Base-by-base conservation (phyloP, 108 stramenopile species). In the Craspedostauros australis region DNA sequence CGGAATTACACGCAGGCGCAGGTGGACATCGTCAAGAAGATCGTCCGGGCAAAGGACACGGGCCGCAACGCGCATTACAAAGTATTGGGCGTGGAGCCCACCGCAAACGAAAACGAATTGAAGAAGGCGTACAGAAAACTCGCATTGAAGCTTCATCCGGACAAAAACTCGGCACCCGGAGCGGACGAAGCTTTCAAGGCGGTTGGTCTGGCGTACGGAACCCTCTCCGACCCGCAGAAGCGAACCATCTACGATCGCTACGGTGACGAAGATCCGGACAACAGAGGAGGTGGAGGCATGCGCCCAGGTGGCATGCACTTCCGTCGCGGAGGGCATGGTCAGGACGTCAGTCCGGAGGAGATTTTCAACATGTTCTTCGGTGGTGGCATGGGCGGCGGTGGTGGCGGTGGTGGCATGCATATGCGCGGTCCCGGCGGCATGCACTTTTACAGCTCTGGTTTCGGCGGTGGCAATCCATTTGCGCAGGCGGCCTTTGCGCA, bases 311-410 rank as follows among this genome's bases (percentile, higher is more conserved):
- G 65, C 47, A 61, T 46, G 55, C n/a, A n/a, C n/a, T n/a, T n/a
- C n/a, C 46, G 55, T 38, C 46, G 65, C 31, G 66, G 73, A 39
- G 55, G 60, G 15, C 73, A 43, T 34, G 64, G 84, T 31, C 76
- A 77, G 44, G 93, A 88, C 23, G 78, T 95, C 2, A 73, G 64
- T 41, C 95, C 96, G 2, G 89, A 95, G 60, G 93, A 95, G 49
- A 93, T 97, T 44, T 97, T 97, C 52, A 93, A 93, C 58, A 95
- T 95, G 94, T 97, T 97, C 61, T 96, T 96, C 67, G 89, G 89
- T 21, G 91, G 89, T 0, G 91, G 88, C 4, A 86, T 86, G 84
- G 70, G 71, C 9, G 77, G 72, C 32, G 77, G 74, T 24, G 49
- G 39, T 50, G 30, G 59, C 42, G 47, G 55, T 23, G 58, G 60